Evolutionary conservation across 78 protist genomes (phyloP).

Genomic region (Cavenderia fasciculata): DNA sequence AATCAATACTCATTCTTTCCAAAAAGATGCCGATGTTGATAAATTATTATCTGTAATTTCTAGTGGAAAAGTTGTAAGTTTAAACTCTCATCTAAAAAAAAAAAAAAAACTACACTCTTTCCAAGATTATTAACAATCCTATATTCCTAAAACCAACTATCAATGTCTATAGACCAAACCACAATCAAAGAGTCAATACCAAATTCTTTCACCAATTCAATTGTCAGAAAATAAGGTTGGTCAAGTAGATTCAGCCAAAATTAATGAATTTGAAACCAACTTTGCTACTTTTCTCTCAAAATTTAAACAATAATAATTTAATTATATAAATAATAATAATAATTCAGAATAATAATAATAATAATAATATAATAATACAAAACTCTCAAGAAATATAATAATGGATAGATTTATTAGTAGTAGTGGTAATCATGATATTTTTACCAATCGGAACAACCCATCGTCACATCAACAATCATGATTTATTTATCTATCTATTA

Average conservation of each 20-base stretch:
- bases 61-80: conserved; percentile 41
- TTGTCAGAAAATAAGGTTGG: neutral
- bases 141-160: no score
- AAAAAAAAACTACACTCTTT: no score
- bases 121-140: no score
- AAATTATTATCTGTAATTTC: conserved; percentile 26
- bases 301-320: conserved; percentile 9
- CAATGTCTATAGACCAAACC: no score
- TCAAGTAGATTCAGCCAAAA: conserved; percentile 8
- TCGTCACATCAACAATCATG: no score
- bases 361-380: neutral
- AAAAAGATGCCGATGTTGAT: conserved; percentile 65
- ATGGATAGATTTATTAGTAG: no score
- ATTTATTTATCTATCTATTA: no score
- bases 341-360: neutral
- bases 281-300: neutral
- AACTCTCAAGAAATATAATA: no score
- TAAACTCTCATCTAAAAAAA: neutral
- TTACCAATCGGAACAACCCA: no score
- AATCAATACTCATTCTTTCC: conserved; percentile 39
- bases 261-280: conserved; percentile 18
- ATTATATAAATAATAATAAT: no score
- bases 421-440: no score
- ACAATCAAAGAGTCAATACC: neutral
- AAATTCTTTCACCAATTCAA: conserved; percentile 43